phyloP scores from a whole-genome alignment of 1,139 yeast genomes.

The Taphrina communis region DNA sequence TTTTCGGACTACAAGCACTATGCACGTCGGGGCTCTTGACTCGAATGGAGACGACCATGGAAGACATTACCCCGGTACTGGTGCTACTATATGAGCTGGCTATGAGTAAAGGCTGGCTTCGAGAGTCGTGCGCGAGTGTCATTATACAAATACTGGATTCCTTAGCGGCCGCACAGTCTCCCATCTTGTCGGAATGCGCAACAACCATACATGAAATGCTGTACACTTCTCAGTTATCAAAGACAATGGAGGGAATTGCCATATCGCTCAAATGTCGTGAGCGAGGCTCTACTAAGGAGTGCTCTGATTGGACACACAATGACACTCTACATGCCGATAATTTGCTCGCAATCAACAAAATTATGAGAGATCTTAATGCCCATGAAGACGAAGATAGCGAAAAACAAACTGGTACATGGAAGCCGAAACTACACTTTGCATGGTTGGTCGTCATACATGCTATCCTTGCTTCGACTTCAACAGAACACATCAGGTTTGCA shows the following conservation, averaged over 20 bases:
- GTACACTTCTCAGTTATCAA: constrained; percentile 52
- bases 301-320: constrained; percentile 65
- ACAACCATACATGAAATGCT: constrained; percentile 31
- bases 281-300: constrained; percentile 4
- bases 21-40: constrained; percentile 62
- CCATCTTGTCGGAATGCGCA: constrained; percentile 19
- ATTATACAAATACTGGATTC: constrained; percentile 61
- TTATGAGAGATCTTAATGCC: constrained; percentile 54
- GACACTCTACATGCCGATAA: constrained; percentile 78
- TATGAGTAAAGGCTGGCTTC: constrained; percentile 75
- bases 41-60: constrained; percentile 49
- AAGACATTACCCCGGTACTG: constrained; percentile 54
- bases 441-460: constrained; percentile 67
- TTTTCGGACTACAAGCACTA: constrained; percentile 82
- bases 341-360: constrained; percentile 64
- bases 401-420: constrained; percentile 73
- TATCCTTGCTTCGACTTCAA: constrained; percentile 43
- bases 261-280: constrained; percentile 53
- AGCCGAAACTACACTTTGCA: constrained; percentile 78
- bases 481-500: constrained; percentile 55
- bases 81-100: constrained; percentile 65
- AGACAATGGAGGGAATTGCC: constrained; percentile 82
- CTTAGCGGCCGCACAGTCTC: constrained; percentile 45
- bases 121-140: constrained; percentile 80
- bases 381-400: constrained; percentile 36